These are phyloP conservation scores for Magnaporthales sp. DNA, from an alignment of 2,329 filamentous ascomycete genomes.

Conservation along the genomic window DNA sequence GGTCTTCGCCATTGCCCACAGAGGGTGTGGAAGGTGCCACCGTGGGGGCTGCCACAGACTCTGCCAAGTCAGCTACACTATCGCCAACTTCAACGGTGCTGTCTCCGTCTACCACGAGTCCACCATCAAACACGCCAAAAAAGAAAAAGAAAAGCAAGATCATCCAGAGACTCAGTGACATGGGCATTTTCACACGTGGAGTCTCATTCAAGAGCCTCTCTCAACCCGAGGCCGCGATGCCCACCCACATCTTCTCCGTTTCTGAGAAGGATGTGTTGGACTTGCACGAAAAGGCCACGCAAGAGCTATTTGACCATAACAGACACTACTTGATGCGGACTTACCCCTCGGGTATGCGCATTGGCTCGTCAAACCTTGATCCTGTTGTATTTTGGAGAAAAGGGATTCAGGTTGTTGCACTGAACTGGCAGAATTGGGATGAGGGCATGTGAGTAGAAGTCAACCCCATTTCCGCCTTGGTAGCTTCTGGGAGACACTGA, in stretches of 20 bases:
- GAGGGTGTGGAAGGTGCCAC: neutral
- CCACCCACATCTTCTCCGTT: conserved; percentile 60
- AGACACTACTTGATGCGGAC: conserved; percentile 74
- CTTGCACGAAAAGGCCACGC: conserved; percentile 39
- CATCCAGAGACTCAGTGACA: conserved; percentile 60
- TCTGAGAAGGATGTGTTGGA: conserved; percentile 57
- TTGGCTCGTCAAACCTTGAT: conserved; percentile 80
- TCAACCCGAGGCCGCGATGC: conserved; percentile 60
- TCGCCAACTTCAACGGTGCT: neutral
- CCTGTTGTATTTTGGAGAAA: conserved; percentile 79
- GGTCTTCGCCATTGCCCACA: no score
- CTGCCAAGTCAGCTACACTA: conserved; percentile 15
- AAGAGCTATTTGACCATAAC: conserved; percentile 70
- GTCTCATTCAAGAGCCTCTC: conserved; percentile 74
- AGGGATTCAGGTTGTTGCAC: conserved; percentile 80
- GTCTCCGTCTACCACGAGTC: conserved; percentile 21
- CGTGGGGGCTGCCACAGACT: conserved; percentile 3
- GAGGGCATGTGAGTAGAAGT: conserved; percentile 54
- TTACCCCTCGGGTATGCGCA: conserved; percentile 75
- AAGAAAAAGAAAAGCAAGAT: conserved; percentile 42
- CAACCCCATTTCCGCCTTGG: neutral
- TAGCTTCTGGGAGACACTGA: neutral
- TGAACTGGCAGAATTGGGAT: conserved; percentile 91
- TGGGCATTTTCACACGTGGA: conserved; percentile 77
- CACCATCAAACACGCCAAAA: conserved; percentile 24